Conservation (phyloP, 805 yeast genomes). For the Tetrapisispora taiwanensis region DNA sequence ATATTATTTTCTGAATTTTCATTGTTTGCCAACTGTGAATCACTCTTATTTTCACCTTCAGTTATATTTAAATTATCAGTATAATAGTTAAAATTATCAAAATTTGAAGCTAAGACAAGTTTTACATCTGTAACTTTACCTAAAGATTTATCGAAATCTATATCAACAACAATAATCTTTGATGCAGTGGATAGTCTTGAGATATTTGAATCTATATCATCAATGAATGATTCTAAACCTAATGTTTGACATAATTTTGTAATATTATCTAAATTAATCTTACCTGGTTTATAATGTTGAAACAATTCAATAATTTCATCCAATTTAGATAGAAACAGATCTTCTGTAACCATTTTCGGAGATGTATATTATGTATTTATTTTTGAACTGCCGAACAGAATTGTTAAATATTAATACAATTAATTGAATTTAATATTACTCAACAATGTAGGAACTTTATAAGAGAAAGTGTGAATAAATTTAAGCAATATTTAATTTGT, state of each 20-base stretch:
- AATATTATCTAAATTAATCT: constrained; percentile 24
- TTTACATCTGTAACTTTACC: constrained; percentile 27
- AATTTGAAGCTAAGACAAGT: constrained; percentile 29
- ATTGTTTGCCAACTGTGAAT: neutral
- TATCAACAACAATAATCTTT: constrained; percentile 30
- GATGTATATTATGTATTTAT: no score
- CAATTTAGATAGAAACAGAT: constrained; percentile 7
- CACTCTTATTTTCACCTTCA: neutral
- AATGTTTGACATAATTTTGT: constrained; percentile 28
- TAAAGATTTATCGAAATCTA: constrained; percentile 23
- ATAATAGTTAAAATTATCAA: constrained; percentile 28
- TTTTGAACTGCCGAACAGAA: no score
- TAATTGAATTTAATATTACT: no score
- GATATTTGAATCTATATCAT: constrained; percentile 19
- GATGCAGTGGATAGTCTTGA: constrained; percentile 30
- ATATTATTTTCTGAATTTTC: constrained; percentile 15
- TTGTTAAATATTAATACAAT: no score
- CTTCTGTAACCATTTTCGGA: neutral
- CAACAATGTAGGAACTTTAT: no score
- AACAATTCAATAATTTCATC: constrained; percentile 24
- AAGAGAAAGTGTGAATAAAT: no score
- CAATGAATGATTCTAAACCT: constrained; percentile 28
- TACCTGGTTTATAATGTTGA: constrained; percentile 27
- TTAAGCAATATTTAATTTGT: no score
- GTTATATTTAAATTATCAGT: constrained; percentile 5